A percentile compares a stretch with the other conserved stretches of the same genome.
These are phyloP conservation scores for Scheffersomyces insectosa DNA, from an alignment of 1,139 yeast species.

Conservation along the genomic window DNA sequence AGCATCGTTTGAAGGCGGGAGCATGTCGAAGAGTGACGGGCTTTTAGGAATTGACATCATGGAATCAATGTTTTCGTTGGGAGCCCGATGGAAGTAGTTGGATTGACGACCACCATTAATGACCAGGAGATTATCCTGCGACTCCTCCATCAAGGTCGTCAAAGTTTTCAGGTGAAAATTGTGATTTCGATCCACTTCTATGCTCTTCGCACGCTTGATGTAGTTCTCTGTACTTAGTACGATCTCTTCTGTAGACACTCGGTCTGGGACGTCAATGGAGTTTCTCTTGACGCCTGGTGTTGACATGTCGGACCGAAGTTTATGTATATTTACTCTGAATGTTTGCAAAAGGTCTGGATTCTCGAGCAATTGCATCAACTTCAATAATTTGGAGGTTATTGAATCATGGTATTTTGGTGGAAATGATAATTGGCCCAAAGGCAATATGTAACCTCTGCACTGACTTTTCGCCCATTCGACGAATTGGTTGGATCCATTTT, in stretches of 20 bases:
- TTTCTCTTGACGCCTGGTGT: slow-evolving; percentile 33
- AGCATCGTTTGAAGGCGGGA: no score
- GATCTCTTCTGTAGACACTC: background rate
- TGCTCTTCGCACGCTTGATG: background rate
- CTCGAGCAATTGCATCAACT: slow-evolving; percentile 29
- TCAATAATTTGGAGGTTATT: slow-evolving; percentile 30
- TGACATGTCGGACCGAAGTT: slow-evolving; percentile 40
- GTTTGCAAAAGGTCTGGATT: slow-evolving; percentile 24
- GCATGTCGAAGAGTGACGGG: no score
- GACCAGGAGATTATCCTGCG: background rate
- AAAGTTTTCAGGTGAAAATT: background rate
- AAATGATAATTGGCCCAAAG: slow-evolving; percentile 5
- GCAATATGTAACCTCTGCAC: slow-evolving; percentile 11
- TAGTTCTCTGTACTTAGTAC: background rate
- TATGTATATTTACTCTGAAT: slow-evolving; percentile 39
- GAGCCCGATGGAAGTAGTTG: no score
- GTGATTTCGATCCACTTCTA: background rate
- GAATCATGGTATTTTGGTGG: slow-evolving; percentile 17
- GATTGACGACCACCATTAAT: background rate
- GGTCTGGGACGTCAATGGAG: slow-evolving; percentile 4
- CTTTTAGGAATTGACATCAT: no score
- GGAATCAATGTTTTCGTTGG: no score
- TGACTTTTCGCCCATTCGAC: slow-evolving; percentile 27
- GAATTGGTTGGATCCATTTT: slow-evolving; percentile 39
- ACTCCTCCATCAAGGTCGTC: background rate